Percentiles rank a stretch among this genome's conserved stretches.
phyloP scores from a whole-genome alignment of 2,329 filamentous ascomycete species.

The Colletotrichum abscissum region DNA sequence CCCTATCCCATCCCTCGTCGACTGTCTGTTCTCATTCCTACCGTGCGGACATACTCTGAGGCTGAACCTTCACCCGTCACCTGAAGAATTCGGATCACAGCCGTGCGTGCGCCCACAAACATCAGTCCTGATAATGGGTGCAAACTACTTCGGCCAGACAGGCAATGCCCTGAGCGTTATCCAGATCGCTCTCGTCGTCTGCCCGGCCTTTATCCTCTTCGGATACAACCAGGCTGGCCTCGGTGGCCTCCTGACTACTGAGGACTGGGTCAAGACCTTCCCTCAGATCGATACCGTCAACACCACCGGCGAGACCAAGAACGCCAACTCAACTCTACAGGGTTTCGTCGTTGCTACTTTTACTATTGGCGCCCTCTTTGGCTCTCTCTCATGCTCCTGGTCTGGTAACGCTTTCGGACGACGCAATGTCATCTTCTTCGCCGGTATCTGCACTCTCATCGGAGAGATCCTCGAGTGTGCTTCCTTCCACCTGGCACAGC shows the following conservation, averaged over 20 bases:
- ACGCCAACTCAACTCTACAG: constrained; percentile 48
- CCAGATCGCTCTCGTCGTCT: constrained; percentile 55
- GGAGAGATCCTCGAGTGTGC: constrained; percentile 49
- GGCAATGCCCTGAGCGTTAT: constrained; percentile 49
- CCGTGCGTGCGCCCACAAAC: constrained; percentile 3
- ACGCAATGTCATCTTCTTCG: constrained; percentile 45
- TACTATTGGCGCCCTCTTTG: constrained; percentile 50
- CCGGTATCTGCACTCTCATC: constrained; percentile 46
- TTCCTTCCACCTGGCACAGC: constrained; percentile 51
- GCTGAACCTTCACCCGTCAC: constrained; percentile 6
- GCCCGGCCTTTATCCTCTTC: constrained; percentile 54
- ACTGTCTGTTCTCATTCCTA: not conserved
- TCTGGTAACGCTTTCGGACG: constrained; percentile 49
- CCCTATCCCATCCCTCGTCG: constrained; percentile 14
- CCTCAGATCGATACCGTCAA: constrained; percentile 52
- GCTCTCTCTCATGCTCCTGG: constrained; percentile 48
- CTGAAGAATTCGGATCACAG: constrained; percentile 16
- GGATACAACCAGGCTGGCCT: constrained; percentile 55
- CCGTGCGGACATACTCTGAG: constrained; percentile 1
- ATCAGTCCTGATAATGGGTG: constrained; percentile 25
- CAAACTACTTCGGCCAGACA: constrained; percentile 45
- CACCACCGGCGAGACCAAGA: constrained; percentile 43
- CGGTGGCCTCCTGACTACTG: constrained; percentile 48
- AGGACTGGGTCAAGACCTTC: constrained; percentile 49
- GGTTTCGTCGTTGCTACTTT: constrained; percentile 51